Evolutionary conservation across 768 basidiomycete species (phyloP).

Genomic region (Harrya chromipes): DNA sequence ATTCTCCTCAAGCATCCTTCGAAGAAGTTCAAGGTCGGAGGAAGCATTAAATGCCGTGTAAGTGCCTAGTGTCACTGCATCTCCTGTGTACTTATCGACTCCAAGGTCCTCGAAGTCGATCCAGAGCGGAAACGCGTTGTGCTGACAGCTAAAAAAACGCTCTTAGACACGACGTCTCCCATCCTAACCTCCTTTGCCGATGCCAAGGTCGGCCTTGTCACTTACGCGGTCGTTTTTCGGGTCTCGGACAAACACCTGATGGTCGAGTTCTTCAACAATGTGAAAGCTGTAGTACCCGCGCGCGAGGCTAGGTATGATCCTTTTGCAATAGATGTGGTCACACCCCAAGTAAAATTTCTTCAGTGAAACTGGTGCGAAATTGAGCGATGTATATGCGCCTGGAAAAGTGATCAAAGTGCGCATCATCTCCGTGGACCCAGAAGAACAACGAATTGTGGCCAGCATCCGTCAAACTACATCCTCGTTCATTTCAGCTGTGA

Average conservation of each 20-base stretch:
- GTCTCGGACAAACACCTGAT: conserved; percentile 76
- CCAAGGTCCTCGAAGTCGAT: conserved; percentile 82
- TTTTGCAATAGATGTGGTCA: neutral
- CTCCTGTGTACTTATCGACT: neutral
- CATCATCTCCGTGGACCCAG: conserved; percentile 60
- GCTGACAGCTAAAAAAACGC: conserved; percentile 87
- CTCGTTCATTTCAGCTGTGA: conserved; percentile 43
- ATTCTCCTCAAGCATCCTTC: conserved; percentile 92
- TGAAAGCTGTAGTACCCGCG: conserved; percentile 77
- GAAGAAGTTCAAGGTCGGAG: conserved; percentile 82
- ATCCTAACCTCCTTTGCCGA: conserved; percentile 65
- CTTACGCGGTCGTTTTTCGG: conserved; percentile 82
- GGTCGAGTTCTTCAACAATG: conserved; percentile 88
- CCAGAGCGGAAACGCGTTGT: conserved; percentile 74
- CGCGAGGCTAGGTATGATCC: conserved; percentile 73
- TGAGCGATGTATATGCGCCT: conserved; percentile 62
- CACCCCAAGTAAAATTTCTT: neutral
- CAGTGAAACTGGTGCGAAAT: conserved; percentile 65
- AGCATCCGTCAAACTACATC: conserved; percentile 81
- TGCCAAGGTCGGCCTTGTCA: conserved; percentile 63
- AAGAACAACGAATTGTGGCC: conserved; percentile 66
- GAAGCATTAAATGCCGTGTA: conserved; percentile 82
- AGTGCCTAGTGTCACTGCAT: conserved; percentile 20
- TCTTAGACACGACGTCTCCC: conserved; percentile 78
- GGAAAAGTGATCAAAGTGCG: conserved; percentile 87